A percentile compares a stretch with the other conserved stretches of the same genome.
phyloP scores from a whole-genome alignment of 140 eudicot genomes.

The Erigeron philadelphicus region DNA sequence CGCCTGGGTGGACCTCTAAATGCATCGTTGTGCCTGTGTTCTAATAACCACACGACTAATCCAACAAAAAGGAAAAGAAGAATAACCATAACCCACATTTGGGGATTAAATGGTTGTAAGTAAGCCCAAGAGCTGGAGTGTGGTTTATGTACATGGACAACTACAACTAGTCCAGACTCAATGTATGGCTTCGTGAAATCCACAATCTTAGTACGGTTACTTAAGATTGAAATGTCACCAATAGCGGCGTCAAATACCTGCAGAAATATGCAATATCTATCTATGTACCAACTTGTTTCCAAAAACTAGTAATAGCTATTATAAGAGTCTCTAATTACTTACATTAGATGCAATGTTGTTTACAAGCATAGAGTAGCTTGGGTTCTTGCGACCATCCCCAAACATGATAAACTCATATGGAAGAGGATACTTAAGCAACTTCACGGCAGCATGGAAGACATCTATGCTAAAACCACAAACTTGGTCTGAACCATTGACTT shows the following conservation, averaged over 20 bases:
- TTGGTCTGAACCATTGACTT: conserved; percentile 4
- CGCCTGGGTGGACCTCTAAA: too few species aligned
- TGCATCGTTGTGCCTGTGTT: too few species aligned
- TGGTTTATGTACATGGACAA: too few species aligned
- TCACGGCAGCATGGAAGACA: conserved; percentile 8
- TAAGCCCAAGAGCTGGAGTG: too few species aligned
- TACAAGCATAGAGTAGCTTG: not conserved
- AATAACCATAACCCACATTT: too few species aligned
- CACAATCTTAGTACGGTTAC: too few species aligned
- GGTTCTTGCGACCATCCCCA: conserved; percentile 16
- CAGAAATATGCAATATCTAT: not conserved
- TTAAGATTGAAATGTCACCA: too few species aligned
- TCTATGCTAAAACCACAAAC: conserved; percentile 11
- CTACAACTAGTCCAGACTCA: too few species aligned
- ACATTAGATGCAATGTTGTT: not conserved
- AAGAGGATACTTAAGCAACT: conserved; percentile 8
- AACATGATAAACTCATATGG: conserved; percentile 5
- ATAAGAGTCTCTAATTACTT: not conserved
- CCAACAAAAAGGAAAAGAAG: not conserved
- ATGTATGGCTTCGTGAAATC: too few species aligned
- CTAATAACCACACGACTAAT: not conserved
- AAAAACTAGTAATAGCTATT: not conserved
- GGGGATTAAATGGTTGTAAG: too few species aligned
- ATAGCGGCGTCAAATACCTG: not conserved
- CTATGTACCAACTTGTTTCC: not conserved